Evolutionary conservation across 345 rosid genomes (phyloP).

Genomic region (Kandelia obovata): DNA sequence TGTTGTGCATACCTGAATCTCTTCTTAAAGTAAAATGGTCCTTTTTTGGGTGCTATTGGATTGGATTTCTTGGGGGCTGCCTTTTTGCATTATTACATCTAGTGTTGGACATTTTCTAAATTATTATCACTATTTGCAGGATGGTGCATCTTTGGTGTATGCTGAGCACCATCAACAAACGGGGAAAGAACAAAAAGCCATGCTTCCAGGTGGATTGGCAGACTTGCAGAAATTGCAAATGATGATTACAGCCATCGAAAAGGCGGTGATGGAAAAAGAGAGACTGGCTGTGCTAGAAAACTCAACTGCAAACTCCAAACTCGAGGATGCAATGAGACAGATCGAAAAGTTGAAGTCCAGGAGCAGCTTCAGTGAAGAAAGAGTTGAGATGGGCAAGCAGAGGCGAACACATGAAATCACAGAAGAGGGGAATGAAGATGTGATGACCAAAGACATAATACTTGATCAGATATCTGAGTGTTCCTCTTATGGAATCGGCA

Average conservation of each 20-base stretch:
- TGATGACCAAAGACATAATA: conserved; percentile 86
- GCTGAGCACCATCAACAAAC: conserved; percentile 34
- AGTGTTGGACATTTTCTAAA: conserved; percentile 4
- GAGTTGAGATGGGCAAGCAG: conserved; percentile 33
- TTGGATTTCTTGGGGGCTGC: conserved; percentile 2
- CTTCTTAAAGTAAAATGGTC: conserved; percentile 4
- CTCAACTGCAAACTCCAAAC: conserved; percentile 47
- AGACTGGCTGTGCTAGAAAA: conserved; percentile 50
- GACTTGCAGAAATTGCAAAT: conserved; percentile 52
- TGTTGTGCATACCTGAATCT: conserved; percentile 1
- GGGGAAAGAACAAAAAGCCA: conserved; percentile 23
- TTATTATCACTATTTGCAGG: conserved; percentile 37
- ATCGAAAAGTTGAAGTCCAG: conserved; percentile 46
- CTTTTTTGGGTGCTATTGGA: conserved; percentile 10
- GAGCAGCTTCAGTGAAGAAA: conserved; percentile 25
- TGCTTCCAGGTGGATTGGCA: conserved; percentile 27
- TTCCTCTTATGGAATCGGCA: conserved; percentile 69
- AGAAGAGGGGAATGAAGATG: conserved; percentile 49
- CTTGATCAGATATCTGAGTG: conserved; percentile 90
- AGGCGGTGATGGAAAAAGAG: conserved; percentile 55
- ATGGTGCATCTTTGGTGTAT: conserved; percentile 17
- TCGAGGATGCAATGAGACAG: conserved; percentile 48
- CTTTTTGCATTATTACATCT: conserved; percentile 1
- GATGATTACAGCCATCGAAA: conserved; percentile 66
- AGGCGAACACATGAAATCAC: conserved; percentile 10